phyloP scores from a whole-genome alignment of 1,139 yeast genomes.

The Saccharomycopsis crataegensis region DNA sequence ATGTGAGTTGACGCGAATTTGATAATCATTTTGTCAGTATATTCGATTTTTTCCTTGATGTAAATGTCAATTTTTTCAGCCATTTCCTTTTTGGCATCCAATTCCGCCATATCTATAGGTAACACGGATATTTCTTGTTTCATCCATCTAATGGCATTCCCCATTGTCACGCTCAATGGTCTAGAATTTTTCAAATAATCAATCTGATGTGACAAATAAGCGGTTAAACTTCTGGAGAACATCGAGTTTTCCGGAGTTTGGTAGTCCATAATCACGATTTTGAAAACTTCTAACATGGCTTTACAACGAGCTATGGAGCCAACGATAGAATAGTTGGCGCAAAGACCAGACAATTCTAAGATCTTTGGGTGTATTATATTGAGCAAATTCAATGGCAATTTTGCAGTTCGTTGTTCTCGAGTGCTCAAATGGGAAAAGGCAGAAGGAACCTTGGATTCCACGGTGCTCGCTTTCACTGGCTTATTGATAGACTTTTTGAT shows the following conservation, averaged over 20 bases:
- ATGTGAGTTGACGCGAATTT: constrained; percentile 77
- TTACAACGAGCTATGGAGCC: constrained; percentile 85
- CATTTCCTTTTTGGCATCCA: constrained; percentile 62
- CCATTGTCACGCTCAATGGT: constrained; percentile 92
- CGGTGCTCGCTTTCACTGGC: constrained; percentile 29
- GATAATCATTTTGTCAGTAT: constrained; percentile 78
- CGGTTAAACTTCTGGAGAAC: constrained; percentile 79
- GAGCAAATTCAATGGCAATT: constrained; percentile 43
- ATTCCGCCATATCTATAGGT: constrained; percentile 30
- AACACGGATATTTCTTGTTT: constrained; percentile 86
- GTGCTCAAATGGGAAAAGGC: constrained; percentile 87
- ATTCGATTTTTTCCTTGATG: constrained; percentile 76
- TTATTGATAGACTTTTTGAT: constrained; percentile 50
- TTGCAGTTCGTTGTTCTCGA: constrained; percentile 65
- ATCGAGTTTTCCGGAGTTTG: constrained; percentile 81
- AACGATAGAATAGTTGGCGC: constrained; percentile 76
- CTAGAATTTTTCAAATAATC: constrained; percentile 88
- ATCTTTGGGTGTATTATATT: constrained; percentile 85
- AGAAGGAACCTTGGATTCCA: constrained; percentile 42
- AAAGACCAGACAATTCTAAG: constrained; percentile 68
- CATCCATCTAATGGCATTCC: constrained; percentile 94
- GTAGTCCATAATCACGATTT: constrained; percentile 72
- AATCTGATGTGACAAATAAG: constrained; percentile 87
- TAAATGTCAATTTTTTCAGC: constrained; percentile 68
- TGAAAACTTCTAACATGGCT: constrained; percentile 82